Conservation (phyloP, 108 stramenopile genomes). For the Nitzschia sp. region DNA sequence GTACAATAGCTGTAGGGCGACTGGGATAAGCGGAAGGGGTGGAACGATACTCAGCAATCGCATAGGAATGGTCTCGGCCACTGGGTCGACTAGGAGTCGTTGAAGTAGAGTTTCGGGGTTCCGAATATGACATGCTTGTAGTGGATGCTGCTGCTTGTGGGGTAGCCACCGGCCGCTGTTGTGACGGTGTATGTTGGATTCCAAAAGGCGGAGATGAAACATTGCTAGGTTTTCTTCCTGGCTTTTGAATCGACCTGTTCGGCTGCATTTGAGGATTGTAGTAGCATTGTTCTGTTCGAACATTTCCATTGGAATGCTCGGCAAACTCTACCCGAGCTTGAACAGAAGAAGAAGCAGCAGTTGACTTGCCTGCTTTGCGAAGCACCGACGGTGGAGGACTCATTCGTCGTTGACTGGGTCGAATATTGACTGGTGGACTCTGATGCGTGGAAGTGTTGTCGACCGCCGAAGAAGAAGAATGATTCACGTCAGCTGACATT, state of each 20-base stretch:
- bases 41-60: background rate
- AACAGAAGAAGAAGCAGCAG: background rate
- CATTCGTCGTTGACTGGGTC: too few species aligned
- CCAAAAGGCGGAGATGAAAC: background rate
- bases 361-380: background rate
- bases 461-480: too few species aligned
- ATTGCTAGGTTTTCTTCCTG: background rate
- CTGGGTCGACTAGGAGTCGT: background rate
- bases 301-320: constrained; percentile 2
- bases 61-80: background rate
- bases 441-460: too few species aligned
- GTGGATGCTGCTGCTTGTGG: background rate
- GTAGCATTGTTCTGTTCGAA: background rate
- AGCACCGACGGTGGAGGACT: background rate
- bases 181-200: background rate
- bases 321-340: background rate
- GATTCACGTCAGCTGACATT: too few species aligned
- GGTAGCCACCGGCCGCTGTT: background rate
- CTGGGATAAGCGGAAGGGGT: background rate
- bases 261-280: background rate
- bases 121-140: too few species aligned
- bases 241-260: background rate
- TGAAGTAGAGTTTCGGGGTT: too few species aligned
- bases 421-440: too few species aligned
- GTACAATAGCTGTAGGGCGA: background rate